Conservation (phyloP, 2,329 filamentous ascomycete species). For the Venturia oleaginea region DNA sequence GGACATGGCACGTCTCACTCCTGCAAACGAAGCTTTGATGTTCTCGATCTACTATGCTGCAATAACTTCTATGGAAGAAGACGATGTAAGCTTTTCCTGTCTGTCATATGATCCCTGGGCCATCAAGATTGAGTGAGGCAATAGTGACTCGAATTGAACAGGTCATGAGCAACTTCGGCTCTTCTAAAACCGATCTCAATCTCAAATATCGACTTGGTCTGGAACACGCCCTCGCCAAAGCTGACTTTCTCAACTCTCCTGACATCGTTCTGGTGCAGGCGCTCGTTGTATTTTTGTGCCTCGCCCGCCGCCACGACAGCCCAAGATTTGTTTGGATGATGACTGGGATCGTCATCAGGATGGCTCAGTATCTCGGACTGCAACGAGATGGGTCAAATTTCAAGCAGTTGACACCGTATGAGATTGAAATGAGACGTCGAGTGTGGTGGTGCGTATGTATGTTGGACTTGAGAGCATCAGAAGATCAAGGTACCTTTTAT, state of each 20-base stretch:
- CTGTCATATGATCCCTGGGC: neutral
- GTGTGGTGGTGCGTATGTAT: conserved; percentile 56
- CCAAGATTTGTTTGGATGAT: conserved; percentile 53
- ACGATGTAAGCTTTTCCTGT: conserved; percentile 36
- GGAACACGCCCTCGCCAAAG: conserved; percentile 58
- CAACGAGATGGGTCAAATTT: conserved; percentile 48
- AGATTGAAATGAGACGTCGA: conserved; percentile 51
- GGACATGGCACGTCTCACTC: conserved; percentile 26
- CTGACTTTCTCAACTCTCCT: conserved; percentile 56
- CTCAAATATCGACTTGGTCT: conserved; percentile 46
- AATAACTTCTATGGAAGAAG: conserved; percentile 47
- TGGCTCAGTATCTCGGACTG: conserved; percentile 52
- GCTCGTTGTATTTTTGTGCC: conserved; percentile 51
- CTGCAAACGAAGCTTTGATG: conserved; percentile 43
- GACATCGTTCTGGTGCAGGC: conserved; percentile 60
- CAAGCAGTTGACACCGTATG: conserved; percentile 46
- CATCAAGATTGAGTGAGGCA: conserved; percentile 19
- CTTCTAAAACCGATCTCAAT: conserved; percentile 37
- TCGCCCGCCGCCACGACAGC: conserved; percentile 5
- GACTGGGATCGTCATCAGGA: conserved; percentile 51
- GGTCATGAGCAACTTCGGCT: conserved; percentile 30
- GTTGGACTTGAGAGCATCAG: conserved; percentile 48
- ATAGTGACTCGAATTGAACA: conserved; percentile 32
- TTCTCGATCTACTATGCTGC: conserved; percentile 51
- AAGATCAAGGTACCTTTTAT: conserved; percentile 34